phyloP scores from a whole-genome alignment of 306 rosid species.

The Gynostemma pentaphyllum region DNA sequence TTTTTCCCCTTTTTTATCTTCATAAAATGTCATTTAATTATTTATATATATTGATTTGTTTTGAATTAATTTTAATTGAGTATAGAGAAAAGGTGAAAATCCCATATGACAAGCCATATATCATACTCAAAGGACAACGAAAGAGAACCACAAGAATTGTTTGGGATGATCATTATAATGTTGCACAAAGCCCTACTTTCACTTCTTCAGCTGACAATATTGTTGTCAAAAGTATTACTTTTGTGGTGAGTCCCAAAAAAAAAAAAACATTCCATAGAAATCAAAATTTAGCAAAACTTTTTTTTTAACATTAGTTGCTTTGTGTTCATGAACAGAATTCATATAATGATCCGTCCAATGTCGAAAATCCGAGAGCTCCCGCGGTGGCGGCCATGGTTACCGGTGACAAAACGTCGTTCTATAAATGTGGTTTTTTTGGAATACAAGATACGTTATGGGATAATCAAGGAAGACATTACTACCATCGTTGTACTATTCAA shows the following conservation, averaged over 20 bases:
- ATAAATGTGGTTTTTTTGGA: conserved; percentile 48
- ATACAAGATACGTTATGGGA: conserved; percentile 93
- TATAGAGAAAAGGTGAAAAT: conserved; percentile 55
- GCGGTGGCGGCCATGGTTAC: conserved; percentile 60
- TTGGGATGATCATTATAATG: conserved; percentile 49
- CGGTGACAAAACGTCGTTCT: conserved; percentile 43
- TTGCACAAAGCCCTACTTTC: conserved; percentile 56
- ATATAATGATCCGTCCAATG: conserved; percentile 26
- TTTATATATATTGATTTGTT: too few species aligned
- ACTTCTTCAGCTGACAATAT: conserved; percentile 32
- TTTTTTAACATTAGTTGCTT: too few species aligned
- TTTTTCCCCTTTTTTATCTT: too few species aligned
- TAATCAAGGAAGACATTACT: conserved; percentile 56
- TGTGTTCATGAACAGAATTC: conserved; percentile 27
- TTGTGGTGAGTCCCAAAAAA: conserved; percentile 33
- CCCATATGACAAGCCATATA: conserved; percentile 45
- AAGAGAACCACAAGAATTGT: conserved; percentile 34
- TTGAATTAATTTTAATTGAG: too few species aligned
- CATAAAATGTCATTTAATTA: too few species aligned
- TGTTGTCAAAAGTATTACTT: conserved; percentile 41
- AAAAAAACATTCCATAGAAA: too few species aligned
- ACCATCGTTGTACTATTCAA: conserved; percentile 42
- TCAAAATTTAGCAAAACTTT: too few species aligned
- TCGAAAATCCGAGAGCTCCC: conserved; percentile 7
- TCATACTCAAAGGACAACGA: conserved; percentile 46